phyloP scores from a whole-genome alignment of 2,329 filamentous ascomycete species.

The Westerdykella sp. region DNA sequence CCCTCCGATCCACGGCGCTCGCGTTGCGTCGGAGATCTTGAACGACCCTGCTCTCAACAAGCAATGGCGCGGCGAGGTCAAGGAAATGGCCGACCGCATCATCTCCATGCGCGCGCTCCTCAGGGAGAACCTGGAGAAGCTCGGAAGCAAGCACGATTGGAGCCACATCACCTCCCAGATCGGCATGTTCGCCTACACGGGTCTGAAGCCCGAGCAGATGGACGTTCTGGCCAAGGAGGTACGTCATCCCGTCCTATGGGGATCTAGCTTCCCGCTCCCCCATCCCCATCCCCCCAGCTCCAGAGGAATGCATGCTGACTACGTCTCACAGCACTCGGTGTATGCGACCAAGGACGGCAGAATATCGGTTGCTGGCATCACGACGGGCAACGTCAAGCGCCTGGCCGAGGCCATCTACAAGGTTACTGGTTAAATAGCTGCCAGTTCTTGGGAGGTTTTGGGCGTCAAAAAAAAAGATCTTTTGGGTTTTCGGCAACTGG shows the following conservation, averaged over 20 bases:
- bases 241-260: constrained; percentile 18
- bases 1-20: constrained; percentile 92
- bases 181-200: constrained; percentile 99
- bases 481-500: constrained; percentile 2
- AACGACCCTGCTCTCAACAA: constrained; percentile 77
- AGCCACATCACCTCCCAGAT: constrained; percentile 95
- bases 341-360: constrained; percentile 92
- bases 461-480: too few species aligned
- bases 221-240: constrained; percentile 80
- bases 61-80: constrained; percentile 95
- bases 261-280: not conserved
- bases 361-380: constrained; percentile 82
- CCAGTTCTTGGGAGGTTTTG: not conserved
- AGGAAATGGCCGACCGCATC: constrained; percentile 98
- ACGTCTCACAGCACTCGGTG: constrained; percentile 64
- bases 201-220: constrained; percentile 87
- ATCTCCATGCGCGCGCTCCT: constrained; percentile 95
- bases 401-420: constrained; percentile 80
- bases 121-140: constrained; percentile 88
- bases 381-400: constrained; percentile 68
- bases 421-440: constrained; percentile 57
- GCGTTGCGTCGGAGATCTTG: constrained; percentile 87
- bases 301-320: constrained; percentile 9
- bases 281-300: not conserved
- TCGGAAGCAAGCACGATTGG: constrained; percentile 97